Conservation (phyloP, 2,329 filamentous ascomycete species). For the Venturia aucupariae region DNA sequence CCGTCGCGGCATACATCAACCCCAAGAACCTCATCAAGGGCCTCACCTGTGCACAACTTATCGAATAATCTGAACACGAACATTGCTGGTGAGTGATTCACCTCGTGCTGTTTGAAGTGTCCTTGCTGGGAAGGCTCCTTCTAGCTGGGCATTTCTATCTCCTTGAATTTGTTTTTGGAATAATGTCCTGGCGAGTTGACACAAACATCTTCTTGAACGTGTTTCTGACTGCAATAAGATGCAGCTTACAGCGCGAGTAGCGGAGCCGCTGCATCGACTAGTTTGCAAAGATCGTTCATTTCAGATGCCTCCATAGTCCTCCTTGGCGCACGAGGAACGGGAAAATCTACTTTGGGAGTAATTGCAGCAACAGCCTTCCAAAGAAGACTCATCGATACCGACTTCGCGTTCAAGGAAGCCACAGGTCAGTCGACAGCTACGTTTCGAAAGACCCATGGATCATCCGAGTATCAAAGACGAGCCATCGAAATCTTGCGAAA, state of each 20-base stretch:
- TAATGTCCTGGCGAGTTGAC: not conserved
- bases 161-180: not conserved
- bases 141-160: not conserved
- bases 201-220: not conserved
- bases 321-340: slow-evolving; percentile 62
- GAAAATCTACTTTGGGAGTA: slow-evolving; percentile 66
- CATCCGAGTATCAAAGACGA: slow-evolving; percentile 51
- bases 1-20: not conserved
- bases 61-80: not conserved
- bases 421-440: slow-evolving; percentile 52
- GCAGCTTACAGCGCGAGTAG: too few relatives aligned
- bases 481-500: slow-evolving; percentile 54
- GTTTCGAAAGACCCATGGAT: slow-evolving; percentile 56
- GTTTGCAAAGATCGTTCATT: slow-evolving; percentile 36
- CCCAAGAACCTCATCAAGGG: not conserved
- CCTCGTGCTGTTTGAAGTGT: not conserved
- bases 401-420: slow-evolving; percentile 56
- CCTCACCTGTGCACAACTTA: not conserved
- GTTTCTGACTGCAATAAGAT: not conserved
- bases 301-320: slow-evolving; percentile 62
- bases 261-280: not conserved
- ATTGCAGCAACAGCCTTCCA: slow-evolving; percentile 65
- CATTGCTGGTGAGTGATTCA: not conserved
- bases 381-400: slow-evolving; percentile 59
- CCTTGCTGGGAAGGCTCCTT: not conserved